Evolutionary conservation across 306 rosid species (phyloP).

Genomic region (Malus fusca): DNA sequence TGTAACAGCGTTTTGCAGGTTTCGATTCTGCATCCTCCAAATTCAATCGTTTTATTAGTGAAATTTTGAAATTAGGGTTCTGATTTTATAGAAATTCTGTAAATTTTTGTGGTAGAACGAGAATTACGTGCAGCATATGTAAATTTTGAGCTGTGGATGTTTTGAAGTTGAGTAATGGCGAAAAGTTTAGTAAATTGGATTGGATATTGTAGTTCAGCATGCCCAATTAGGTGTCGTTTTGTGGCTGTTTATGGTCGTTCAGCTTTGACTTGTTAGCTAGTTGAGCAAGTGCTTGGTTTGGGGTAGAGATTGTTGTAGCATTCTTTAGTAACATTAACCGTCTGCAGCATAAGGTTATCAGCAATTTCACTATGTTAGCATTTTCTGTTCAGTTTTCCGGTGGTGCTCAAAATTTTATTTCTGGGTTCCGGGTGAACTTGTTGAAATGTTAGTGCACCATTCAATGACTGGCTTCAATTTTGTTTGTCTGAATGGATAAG

Average conservation of each 20-base stretch:
- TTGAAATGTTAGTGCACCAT: not conserved
- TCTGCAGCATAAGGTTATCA: not conserved
- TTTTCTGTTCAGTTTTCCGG: not conserved
- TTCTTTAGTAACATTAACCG: not conserved
- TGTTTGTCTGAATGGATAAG: not conserved
- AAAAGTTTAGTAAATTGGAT: not conserved
- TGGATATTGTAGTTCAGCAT: not conserved
- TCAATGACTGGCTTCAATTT: not conserved
- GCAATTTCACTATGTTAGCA: not conserved
- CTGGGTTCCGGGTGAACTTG: not conserved
- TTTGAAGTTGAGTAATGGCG: not conserved
- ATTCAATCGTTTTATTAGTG: not conserved
- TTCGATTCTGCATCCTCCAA: not conserved
- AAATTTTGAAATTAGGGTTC: constrained; percentile 3
- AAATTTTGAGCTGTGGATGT: not conserved
- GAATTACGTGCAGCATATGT: not conserved
- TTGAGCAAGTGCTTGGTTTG: not conserved
- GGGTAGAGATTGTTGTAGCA: not conserved
- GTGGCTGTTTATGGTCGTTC: not conserved
- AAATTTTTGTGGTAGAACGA: not conserved
- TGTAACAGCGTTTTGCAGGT: constrained; percentile 99
- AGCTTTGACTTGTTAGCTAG: not conserved
- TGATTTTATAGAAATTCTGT: not conserved
- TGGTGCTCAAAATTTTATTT: not conserved
- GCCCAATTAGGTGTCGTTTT: not conserved